Conservation (phyloP, 176 grass and related monocot genomes). For the Avena sativa region DNA sequence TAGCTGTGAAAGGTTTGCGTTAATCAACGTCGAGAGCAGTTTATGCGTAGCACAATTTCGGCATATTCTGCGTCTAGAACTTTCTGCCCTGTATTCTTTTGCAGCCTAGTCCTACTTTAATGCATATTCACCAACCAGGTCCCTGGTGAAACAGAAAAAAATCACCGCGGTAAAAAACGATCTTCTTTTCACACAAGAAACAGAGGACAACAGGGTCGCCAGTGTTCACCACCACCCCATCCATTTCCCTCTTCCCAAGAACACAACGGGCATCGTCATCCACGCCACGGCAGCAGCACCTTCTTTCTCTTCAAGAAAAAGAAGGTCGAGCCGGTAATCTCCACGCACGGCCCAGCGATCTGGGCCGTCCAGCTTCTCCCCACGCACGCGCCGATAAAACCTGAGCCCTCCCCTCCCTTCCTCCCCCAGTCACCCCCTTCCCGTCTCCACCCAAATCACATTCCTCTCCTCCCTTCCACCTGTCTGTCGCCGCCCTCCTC, state of each 20-base stretch:
- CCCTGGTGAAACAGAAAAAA: not conserved
- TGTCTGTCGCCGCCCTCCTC: not conserved
- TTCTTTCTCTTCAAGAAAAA: slow-evolving; percentile 55
- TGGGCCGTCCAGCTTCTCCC: not conserved
- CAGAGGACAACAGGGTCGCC: not conserved
- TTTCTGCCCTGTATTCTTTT: not conserved
- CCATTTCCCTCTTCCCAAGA: not conserved
- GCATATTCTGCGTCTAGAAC: not conserved
- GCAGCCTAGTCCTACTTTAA: not conserved
- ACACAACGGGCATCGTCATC: not conserved
- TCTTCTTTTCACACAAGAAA: not conserved
- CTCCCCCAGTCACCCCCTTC: not conserved
- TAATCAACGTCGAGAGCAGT: not conserved
- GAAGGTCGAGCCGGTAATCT: not conserved
- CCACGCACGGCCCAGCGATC: not conserved
- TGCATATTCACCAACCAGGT: not conserved
- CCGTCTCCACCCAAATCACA: slow-evolving; percentile 13
- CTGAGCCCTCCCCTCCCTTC: not conserved
- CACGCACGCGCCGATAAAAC: slow-evolving; percentile 34
- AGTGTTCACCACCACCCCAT: not conserved
- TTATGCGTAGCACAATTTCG: not conserved
- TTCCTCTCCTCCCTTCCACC: slow-evolving; percentile 10
- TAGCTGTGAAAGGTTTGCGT: not conserved
- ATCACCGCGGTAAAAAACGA: not conserved
- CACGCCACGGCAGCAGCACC: not conserved